Evolutionary conservation across 768 basidiomycete genomes (phyloP), one percentile per base, ranked within the genome.

Genomic region (Cystofilobasidium ferigula): DNA sequence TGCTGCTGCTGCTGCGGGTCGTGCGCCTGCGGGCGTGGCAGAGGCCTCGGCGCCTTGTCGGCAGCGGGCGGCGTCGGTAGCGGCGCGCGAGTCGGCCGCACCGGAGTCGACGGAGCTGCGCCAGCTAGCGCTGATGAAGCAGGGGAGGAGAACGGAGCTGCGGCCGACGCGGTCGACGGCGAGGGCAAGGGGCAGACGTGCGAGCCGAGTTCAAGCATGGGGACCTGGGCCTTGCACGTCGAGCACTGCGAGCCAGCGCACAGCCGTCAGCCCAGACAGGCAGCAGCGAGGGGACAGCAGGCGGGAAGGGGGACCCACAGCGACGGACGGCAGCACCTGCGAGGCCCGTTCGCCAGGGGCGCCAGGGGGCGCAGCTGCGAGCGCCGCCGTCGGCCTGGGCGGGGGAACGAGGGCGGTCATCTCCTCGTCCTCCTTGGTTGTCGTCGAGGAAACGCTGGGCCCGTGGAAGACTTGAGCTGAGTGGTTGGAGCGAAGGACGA

Each of bases 241-340:
- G 63, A 64, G 63, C 63, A 64, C 63, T 64, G 57, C 35, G 22
- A n/a, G 28, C 9, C 26, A 42, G 22, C 28, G 13, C 5, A 34
- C 5, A 34, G 32, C 22, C 7, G n/a, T 20, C 28, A 10, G 12
- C 18, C 20, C 12, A 53, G 53, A 43, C 28, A 36, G 54, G 51
- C 35, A 14, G 8, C 30, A 8, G 24, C n/a, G 60, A 12, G 30
- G 20, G 54, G 30, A 20, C 28, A 16, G 9, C 24, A 32, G 28
- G 54, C 20, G 54, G 34, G 14, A 30, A 24, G 42, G 40, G 24
- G n/a, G 53, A 42, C 62, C 34, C 20, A 63, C 62, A 38, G 54
- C 56, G 53, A 63, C 62, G 20, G 53, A 42, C 0, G 62, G 62
- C n/a, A 63, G 53, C 26, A 57, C 53, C 54, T 63, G 62, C 22